These are phyloP conservation scores for Lignosus rhinocerotis DNA, from an alignment of 1,284 basidiomycete genomes.

Conservation along the genomic window DNA sequence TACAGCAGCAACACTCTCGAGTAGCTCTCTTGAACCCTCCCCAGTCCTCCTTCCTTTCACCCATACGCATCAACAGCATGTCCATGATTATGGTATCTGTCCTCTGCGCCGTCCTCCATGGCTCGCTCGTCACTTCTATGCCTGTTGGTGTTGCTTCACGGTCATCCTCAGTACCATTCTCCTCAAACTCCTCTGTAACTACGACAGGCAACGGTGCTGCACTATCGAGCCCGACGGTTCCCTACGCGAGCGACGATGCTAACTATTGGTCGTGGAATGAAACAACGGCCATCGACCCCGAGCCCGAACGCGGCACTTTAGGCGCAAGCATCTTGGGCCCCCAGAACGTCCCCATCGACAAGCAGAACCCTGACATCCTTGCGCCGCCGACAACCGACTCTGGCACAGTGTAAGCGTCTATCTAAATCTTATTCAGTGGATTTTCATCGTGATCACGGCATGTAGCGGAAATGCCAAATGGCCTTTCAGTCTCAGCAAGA, in stretches of 20 bases:
- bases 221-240: conserved; percentile 23
- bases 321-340: conserved; percentile 59
- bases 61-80: conserved; percentile 1
- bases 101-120: conserved; percentile 18
- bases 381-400: conserved; percentile 65
- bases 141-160: conserved; percentile 8
- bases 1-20: neutral
- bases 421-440: neutral
- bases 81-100: conserved; percentile 9
- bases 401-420: conserved; percentile 50
- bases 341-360: conserved; percentile 48
- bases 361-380: conserved; percentile 59
- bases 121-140: conserved; percentile 9
- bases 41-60: neutral
- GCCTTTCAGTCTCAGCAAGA: conserved; percentile 66
- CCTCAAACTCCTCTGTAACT: conserved; percentile 1
- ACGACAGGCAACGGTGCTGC: conserved; percentile 3
- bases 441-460: neutral
- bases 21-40: conserved; percentile 3
- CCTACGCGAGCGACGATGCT: conserved; percentile 48
- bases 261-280: conserved; percentile 43
- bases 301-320: conserved; percentile 39
- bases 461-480: conserved; percentile 60
- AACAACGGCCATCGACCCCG: conserved; percentile 28
- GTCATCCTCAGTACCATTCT: neutral